Percentiles rank a stretch among this genome's conserved stretches.
Conservation (phyloP, 257 asterid genomes). For the Ajuga chamaepitys region DNA sequence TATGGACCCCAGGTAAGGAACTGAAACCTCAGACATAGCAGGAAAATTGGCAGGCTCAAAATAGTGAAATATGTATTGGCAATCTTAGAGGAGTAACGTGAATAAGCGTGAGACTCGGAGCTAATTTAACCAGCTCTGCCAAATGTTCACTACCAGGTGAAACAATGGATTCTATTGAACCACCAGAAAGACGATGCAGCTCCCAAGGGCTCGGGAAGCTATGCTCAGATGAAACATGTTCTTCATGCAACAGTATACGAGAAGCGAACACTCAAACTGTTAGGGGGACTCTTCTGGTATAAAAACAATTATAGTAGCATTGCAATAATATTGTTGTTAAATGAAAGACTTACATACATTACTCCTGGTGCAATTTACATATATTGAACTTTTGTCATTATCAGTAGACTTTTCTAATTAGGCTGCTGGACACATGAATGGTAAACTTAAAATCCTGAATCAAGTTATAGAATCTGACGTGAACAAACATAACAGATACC, state of each 20-base stretch:
- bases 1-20: slow-evolving; percentile 93
- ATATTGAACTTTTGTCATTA: background rate
- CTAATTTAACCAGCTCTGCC: slow-evolving; percentile 8
- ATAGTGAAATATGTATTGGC: background rate
- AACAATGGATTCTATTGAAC: slow-evolving; percentile 74
- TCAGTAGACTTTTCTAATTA: background rate
- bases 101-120: background rate
- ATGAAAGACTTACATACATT: background rate
- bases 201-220: slow-evolving; percentile 53
- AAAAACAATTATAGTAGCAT: slow-evolving; percentile 8
- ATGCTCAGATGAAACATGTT: slow-evolving; percentile 73
- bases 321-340: background rate
- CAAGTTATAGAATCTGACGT: slow-evolving; percentile 20
- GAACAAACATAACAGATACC: slow-evolving; percentile 57
- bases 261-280: slow-evolving; percentile 83
- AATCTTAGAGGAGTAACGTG: background rate
- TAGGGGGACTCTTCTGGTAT: slow-evolving; percentile 94
- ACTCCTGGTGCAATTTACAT: background rate
- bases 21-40: background rate
- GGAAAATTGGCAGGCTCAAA: background rate
- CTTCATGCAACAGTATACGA: slow-evolving; percentile 79
- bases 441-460: background rate
- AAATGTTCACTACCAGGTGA: slow-evolving; percentile 54
- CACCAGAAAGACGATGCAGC: slow-evolving; percentile 74
- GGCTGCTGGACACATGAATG: background rate